phyloP scores from a whole-genome alignment of 805 yeast genomes.

The Barnettozyma sp. region DNA sequence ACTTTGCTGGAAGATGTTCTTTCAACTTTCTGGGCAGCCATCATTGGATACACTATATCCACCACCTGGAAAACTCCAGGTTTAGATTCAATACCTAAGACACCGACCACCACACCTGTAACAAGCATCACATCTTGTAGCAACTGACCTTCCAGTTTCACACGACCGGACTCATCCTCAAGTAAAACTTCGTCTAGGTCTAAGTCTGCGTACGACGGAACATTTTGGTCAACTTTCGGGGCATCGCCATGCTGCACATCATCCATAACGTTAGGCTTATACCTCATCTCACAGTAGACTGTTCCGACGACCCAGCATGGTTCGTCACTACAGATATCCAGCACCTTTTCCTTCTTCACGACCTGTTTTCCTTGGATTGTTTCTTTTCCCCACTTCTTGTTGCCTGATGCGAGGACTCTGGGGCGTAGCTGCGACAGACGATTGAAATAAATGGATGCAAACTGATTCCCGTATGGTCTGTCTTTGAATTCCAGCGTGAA shows the following conservation, averaged over 20 bases:
- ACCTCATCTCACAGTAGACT: slow-evolving; percentile 72
- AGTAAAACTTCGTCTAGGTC: slow-evolving; percentile 57
- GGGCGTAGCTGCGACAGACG: slow-evolving; percentile 44
- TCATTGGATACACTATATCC: slow-evolving; percentile 68
- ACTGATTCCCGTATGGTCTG: slow-evolving; percentile 49
- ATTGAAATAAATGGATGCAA: slow-evolving; percentile 46
- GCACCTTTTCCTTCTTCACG: slow-evolving; percentile 38
- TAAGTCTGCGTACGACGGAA: slow-evolving; percentile 48
- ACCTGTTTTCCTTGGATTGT: slow-evolving; percentile 32
- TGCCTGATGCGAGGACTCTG: slow-evolving; percentile 39
- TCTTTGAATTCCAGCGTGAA: slow-evolving; percentile 22
- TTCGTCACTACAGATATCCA: slow-evolving; percentile 56
- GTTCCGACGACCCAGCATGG: slow-evolving; percentile 86
- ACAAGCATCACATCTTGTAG: slow-evolving; percentile 55
- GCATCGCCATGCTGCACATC: slow-evolving; percentile 56
- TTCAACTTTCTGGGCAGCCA: slow-evolving; percentile 44
- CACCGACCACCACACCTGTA: slow-evolving; percentile 85
- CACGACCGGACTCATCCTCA: slow-evolving; percentile 92
- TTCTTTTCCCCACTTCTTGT: slow-evolving; percentile 51
- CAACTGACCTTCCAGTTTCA: slow-evolving; percentile 58
- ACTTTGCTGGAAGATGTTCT: slow-evolving; percentile 33
- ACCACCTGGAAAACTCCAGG: slow-evolving; percentile 81
- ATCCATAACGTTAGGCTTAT: slow-evolving; percentile 76
- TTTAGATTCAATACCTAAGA: slow-evolving; percentile 76
- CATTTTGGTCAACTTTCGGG: slow-evolving; percentile 17